phyloP scores from a whole-genome alignment of 1,284 basidiomycete genomes.

The Ceratobasidium sp. region DNA sequence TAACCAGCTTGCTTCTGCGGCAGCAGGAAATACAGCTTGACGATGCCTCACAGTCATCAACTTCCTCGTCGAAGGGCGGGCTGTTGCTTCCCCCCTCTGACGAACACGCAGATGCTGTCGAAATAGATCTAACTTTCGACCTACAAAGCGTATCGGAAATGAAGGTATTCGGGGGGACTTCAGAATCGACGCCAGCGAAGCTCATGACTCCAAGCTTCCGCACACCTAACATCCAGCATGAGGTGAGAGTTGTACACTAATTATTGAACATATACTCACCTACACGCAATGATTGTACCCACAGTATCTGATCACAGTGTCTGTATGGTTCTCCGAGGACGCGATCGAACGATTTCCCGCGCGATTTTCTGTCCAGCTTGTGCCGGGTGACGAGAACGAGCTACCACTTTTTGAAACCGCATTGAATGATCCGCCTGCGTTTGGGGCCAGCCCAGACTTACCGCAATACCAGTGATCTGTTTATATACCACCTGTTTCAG shows the following conservation, averaged over 20 bases:
- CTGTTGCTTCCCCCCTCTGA: background rate
- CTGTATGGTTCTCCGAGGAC: slow-evolving; percentile 2
- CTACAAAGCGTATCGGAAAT: background rate
- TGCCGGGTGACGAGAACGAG: background rate
- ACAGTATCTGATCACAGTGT: slow-evolving; percentile 16
- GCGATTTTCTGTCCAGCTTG: slow-evolving; percentile 5
- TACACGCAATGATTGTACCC: no score
- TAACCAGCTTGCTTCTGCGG: background rate
- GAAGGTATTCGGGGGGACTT: background rate
- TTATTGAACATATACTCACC: background rate
- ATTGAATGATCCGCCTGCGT: background rate
- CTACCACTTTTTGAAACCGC: background rate
- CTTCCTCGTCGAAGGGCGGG: background rate
- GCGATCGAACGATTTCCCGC: background rate
- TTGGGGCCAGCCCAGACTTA: background rate
- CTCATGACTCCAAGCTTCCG: slow-evolving; percentile 4
- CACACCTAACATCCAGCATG: slow-evolving; percentile 13
- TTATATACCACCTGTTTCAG: background rate
- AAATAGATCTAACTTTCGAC: slow-evolving; percentile 14
- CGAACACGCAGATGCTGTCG: background rate
- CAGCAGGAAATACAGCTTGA: background rate
- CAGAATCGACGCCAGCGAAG: background rate
- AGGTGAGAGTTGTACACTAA: background rate
- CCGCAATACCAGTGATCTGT: background rate
- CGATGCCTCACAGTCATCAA: background rate